phyloP scores from a whole-genome alignment of 176 grass and related monocot genomes.

The Areca catechu region DNA sequence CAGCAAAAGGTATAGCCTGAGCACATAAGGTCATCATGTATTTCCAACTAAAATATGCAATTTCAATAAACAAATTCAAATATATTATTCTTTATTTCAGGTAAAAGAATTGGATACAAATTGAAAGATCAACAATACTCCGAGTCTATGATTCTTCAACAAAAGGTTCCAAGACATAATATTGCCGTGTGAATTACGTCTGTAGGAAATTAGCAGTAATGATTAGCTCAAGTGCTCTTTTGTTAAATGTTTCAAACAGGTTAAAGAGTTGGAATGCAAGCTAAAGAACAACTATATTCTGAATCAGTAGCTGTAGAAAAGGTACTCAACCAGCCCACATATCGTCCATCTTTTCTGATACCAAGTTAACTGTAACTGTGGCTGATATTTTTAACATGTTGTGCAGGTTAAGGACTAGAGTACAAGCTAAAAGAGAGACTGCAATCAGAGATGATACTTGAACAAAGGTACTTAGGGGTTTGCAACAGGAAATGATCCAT shows the following conservation, averaged over 20 bases:
- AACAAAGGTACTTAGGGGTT: slow-evolving; percentile 27
- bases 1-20: slow-evolving; percentile 53
- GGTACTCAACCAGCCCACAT: slow-evolving; percentile 6
- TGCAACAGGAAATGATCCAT: too few species aligned
- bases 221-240: too few species aligned
- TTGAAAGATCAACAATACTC: slow-evolving; percentile 38
- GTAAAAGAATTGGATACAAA: slow-evolving; percentile 50
- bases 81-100: slow-evolving; percentile 26
- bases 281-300: slow-evolving; percentile 45
- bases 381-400: neutral
- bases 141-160: slow-evolving; percentile 46
- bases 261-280: slow-evolving; percentile 51
- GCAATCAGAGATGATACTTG: slow-evolving; percentile 44
- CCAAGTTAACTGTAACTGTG: neutral
- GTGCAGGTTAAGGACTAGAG: slow-evolving; percentile 52
- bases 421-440: slow-evolving; percentile 47
- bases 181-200: neutral
- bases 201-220: too few species aligned
- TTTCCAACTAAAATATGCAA: too few species aligned
- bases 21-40: too few species aligned
- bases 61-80: too few species aligned
- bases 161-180: slow-evolving; percentile 32
- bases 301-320: slow-evolving; percentile 39
- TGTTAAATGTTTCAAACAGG: slow-evolving; percentile 16
- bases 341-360: neutral